Percentiles rank a stretch among this genome's conserved stretches.
Evolutionary conservation across 352 stramenopile species (phyloP).

Genomic region (Globisporangium heterothallicum): DNA sequence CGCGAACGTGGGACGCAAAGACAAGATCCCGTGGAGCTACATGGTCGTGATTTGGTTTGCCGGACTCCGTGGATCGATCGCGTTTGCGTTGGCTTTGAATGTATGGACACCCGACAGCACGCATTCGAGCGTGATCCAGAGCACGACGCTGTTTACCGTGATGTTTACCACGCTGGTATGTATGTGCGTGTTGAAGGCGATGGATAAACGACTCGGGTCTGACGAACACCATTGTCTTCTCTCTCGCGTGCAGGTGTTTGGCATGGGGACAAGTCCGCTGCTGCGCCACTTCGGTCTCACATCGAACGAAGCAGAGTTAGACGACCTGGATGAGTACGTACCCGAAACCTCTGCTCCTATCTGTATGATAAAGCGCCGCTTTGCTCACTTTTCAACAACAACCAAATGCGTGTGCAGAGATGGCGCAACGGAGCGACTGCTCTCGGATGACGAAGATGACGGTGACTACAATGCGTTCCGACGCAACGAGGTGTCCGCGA

Average conservation of each 20-base stretch:
- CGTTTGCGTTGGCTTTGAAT: constrained; percentile 83
- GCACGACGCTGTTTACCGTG: constrained; percentile 73
- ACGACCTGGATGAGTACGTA: constrained; percentile 48
- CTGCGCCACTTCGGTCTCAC: constrained; percentile 54
- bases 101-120: constrained; percentile 49
- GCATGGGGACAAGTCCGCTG: constrained; percentile 66
- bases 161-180: constrained; percentile 77
- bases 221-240: too few species aligned
- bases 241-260: constrained; percentile 56
- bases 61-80: constrained; percentile 89
- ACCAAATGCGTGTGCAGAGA: constrained; percentile 21
- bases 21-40: constrained; percentile 71
- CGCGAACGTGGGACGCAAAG: constrained; percentile 56
- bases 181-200: background rate
- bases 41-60: constrained; percentile 92
- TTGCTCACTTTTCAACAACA: too few species aligned
- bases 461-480: constrained; percentile 43
- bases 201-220: too few species aligned
- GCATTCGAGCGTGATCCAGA: constrained; percentile 69
- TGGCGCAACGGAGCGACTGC: constrained; percentile 43
- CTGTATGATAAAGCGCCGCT: background rate
- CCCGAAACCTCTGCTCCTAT: background rate
- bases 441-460: constrained; percentile 47
- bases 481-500: constrained; percentile 17
- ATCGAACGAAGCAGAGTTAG: constrained; percentile 28